Percentiles rank a stretch among this genome's conserved stretches.
These are phyloP conservation scores for Bertia moriformis DNA, from an alignment of 2,329 filamentous ascomycete species.

Conservation along the genomic window DNA sequence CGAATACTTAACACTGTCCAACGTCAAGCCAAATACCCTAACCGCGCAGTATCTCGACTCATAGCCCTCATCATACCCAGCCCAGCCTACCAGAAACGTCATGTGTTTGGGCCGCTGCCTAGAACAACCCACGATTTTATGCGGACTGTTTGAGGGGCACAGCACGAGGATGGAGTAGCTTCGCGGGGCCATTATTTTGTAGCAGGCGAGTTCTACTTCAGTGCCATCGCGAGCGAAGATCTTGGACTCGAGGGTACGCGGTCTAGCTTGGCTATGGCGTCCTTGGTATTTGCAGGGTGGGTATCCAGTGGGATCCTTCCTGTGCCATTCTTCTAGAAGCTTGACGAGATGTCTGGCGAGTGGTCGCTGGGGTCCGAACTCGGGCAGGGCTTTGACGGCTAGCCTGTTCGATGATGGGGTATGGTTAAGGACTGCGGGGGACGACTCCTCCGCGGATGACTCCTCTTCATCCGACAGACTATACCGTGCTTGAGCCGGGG, in stretches of 20 bases:
- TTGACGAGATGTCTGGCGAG: background rate
- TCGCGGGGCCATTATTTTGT: background rate
- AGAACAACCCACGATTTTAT: background rate
- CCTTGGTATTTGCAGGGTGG: background rate
- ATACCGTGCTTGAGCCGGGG: too few species aligned
- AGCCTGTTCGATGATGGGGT: too few species aligned
- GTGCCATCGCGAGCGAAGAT: background rate
- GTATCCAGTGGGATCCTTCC: background rate
- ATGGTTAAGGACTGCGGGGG: too few species aligned
- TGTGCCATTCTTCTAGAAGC: background rate
- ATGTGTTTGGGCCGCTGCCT: background rate
- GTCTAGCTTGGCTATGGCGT: too few species aligned
- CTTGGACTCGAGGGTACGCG: background rate
- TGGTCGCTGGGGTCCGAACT: background rate
- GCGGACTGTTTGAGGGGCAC: background rate
- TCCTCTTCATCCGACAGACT: too few species aligned
- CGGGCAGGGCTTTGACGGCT: background rate
- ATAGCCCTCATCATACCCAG: background rate
- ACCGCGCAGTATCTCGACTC: background rate
- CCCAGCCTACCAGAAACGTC: background rate
- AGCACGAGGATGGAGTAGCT: background rate
- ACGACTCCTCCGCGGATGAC: too few species aligned
- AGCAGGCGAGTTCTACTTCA: background rate
- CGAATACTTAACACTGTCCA: background rate
- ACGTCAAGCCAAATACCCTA: background rate